Evolutionary conservation across 129 eudicot species (phyloP), one percentile per base, ranked within the genome.

Genomic region (Calendula officinalis): DNA sequence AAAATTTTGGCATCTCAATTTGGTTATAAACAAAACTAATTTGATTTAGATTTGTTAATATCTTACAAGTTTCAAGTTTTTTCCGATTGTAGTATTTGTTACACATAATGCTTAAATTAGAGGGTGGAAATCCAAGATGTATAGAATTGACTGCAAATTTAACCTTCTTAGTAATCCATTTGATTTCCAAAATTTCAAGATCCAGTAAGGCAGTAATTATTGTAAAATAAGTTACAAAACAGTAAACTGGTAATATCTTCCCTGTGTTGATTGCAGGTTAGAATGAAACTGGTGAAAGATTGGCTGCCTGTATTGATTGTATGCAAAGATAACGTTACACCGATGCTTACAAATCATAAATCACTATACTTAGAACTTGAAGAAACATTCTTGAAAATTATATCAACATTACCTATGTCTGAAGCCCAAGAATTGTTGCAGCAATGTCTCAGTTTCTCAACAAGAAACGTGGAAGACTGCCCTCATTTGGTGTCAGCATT

Each of bases 391-490:
- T 57, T 91, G 69, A 82, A 67, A 35, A 87, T 91, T 12, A 91
- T 85, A 45, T 87, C 96, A 33, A 91, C 98, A 2, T 70, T 91
- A 42, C 94, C 98, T 3, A 69, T 91, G 86, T 71, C 90, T 4
- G 98, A 87, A 47, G 84, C 98, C 8, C 94, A 91, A 67, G 86
- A 81, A 43, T 59, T 91, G 69, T 52, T 91, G 77, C 94, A 84
- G 77, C 88, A 84, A 76, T 91, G 98, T 54, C 88, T 91, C 32
- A 87, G 96, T 76, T 85, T 91, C 57, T 91, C 98, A n/a, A 84
- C 98, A 38, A 77, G 95, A 67, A 86, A 84, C 37, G 77, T 81
- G n/a, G 98, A 91, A 15, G 98, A 87, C 69, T 91, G 96, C 75
- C 90, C 91, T 22, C 98, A 91, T 73, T 71, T 91, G 79, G 86